Evolutionary conservation across 2,329 filamentous ascomycete species (phyloP).

Genomic region (Diaporthe ilicicola): DNA sequence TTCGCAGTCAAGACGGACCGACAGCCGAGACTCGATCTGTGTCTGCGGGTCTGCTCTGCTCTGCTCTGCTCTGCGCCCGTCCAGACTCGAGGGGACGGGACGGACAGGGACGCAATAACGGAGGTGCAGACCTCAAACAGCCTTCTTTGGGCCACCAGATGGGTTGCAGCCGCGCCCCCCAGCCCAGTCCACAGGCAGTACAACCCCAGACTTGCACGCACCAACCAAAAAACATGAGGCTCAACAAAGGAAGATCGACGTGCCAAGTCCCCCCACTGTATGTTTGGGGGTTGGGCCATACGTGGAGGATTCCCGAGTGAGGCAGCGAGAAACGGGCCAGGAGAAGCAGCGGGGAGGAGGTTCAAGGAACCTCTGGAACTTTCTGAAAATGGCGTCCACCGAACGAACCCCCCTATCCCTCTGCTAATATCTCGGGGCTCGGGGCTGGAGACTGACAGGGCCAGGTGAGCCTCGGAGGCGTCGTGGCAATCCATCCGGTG

Average conservation of each 20-base stretch:
- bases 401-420: too few relatives aligned
- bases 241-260: conserved; percentile 17
- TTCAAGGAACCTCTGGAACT: background rate
- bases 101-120: background rate
- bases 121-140: background rate
- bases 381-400: background rate
- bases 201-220: background rate
- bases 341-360: background rate
- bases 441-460: background rate
- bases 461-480: background rate
- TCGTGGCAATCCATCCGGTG: background rate
- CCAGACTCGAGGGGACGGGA: background rate
- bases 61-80: background rate
- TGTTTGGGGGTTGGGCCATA: background rate
- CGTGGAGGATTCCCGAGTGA: background rate
- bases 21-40: background rate
- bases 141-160: background rate
- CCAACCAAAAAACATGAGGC: conserved; percentile 6
- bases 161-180: conserved; percentile 1
- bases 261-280: background rate
- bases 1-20: background rate
- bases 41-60: background rate
- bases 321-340: background rate
- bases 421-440: background rate
- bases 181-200: background rate